Evolutionary conservation across 306 rosid species (phyloP), one percentile per base, ranked within the genome.

Genomic region (Mucuna pruriens): DNA sequence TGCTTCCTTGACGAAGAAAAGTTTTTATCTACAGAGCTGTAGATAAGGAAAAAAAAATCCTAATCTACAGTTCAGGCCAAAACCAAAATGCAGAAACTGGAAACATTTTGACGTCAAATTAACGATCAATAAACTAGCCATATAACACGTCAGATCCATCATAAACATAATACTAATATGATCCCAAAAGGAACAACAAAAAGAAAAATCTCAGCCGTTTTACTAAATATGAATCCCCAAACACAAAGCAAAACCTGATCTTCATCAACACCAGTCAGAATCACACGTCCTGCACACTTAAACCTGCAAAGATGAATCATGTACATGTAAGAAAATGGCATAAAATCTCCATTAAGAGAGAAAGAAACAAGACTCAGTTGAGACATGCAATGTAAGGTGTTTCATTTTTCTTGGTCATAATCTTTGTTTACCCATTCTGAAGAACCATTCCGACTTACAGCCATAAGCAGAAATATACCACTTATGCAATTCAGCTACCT

Each of bases 271-370:
- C n/a, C 40, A 38, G 15, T 40, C 23, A 65, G 64, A 73, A 26
- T 91, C 88, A 91, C 70, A 88, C 91, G 33, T 94, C 98, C 72
- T 90, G 98, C 17, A 94, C 97, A 46, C 84, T 89, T 85, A 94
- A 83, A 83, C 98, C 98, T 94, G 79, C 86, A 85, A 42, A 40
- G 29, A n/a, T 6, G 4, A 70, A 38, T n/a, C 44, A 55, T 22
- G 36, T 17, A n/a, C 13, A n/a, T 9, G 34, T 46, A 16, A 68
- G 71, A 49, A 13, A 57, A n/a, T 7, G 23, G 19, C 26, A 65
- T n/a, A 34, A 52, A 34, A 34, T 20, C 31, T 10, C 9, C 57
- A 49, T 12, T 15, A 13, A 45, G 45, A 58, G 19, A 6, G 8
- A 40, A 25, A 46, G 12, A 17, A 5, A 54, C 6, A 19, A 25